phyloP scores from a whole-genome alignment of 148 eudicot species.

The Bassia scoparia region DNA sequence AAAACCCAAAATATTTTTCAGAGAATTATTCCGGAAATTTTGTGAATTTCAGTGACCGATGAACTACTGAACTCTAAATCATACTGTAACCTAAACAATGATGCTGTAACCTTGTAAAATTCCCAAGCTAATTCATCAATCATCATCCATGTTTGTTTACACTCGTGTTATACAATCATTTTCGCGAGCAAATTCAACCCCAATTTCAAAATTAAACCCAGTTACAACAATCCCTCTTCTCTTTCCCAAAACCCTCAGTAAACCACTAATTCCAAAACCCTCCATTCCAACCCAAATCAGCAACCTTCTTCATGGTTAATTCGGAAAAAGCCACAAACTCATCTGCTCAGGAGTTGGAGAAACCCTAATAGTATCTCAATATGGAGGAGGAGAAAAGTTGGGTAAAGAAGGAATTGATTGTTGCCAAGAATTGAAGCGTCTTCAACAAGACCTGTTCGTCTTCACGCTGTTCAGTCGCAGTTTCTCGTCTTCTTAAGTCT shows the following conservation, averaged over 20 bases:
- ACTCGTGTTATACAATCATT: not conserved
- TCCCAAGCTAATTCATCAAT: not conserved
- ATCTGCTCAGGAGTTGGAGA: conserved; percentile 3
- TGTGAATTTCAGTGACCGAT: too few species aligned
- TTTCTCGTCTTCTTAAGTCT: conserved; percentile 72
- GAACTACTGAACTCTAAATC: too few species aligned
- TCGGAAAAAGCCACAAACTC: not conserved
- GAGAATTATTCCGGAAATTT: too few species aligned
- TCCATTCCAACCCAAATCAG: too few species aligned
- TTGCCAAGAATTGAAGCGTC: conserved; percentile 82
- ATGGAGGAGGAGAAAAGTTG: conserved; percentile 94
- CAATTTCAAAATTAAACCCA: conserved; percentile 1
- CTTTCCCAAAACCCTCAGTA: conserved; percentile 23
- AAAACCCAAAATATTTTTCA: too few species aligned
- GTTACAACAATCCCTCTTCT: not conserved
- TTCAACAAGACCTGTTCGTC: conserved; percentile 57
- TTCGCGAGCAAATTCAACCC: conserved; percentile 4
- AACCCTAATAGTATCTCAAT: conserved; percentile 69
- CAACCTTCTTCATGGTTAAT: not conserved
- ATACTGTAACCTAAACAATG: too few species aligned
- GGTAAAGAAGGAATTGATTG: conserved; percentile 81
- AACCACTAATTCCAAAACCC: conserved; percentile 18
- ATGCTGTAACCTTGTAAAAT: too few species aligned
- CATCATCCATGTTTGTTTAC: conserved; percentile 7
- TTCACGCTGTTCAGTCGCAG: conserved; percentile 62